A percentile compares a stretch with the other conserved stretches of the same genome.
These are phyloP conservation scores for Orychophragmus violaceus DNA, from an alignment of 345 rosid genomes.

Conservation along the genomic window DNA sequence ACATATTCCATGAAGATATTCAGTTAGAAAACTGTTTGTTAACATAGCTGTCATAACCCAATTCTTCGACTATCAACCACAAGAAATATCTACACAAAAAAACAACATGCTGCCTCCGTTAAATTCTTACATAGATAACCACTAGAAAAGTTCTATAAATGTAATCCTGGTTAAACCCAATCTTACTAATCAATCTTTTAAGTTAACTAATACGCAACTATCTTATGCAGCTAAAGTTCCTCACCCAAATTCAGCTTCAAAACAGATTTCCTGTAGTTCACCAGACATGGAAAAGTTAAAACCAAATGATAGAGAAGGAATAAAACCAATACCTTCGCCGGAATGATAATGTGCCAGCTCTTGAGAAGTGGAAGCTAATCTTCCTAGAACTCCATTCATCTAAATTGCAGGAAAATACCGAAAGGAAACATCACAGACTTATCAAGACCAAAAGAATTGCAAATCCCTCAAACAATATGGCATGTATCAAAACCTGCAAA, in stretches of 20 bases:
- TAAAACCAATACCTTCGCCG: constrained; percentile 61
- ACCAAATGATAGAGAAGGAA: not conserved
- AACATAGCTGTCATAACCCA: not conserved
- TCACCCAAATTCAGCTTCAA: not conserved
- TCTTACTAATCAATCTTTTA: not conserved
- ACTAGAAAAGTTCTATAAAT: not conserved
- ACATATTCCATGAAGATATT: not conserved
- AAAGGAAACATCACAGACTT: constrained; percentile 7
- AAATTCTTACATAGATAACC: not conserved
- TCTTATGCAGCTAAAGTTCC: constrained; percentile 13
- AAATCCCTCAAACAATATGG: not conserved
- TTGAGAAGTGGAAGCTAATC: constrained; percentile 75
- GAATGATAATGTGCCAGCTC: constrained; percentile 88
- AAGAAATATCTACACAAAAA: not conserved
- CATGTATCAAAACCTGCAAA: constrained; percentile 46
- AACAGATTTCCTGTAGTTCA: not conserved
- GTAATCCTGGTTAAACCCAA: not conserved
- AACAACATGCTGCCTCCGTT: not conserved
- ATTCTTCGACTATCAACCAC: not conserved
- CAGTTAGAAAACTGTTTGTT: not conserved
- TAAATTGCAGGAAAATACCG: constrained; percentile 32
- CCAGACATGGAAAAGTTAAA: not conserved
- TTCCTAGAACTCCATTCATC: constrained; percentile 94
- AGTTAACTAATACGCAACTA: not conserved
- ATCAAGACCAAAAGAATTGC: not conserved